Evolutionary conservation across 495 filamentous ascomycete species (phyloP), one percentile per base, ranked within the genome.

Genomic region (Aspergillus affinis): DNA sequence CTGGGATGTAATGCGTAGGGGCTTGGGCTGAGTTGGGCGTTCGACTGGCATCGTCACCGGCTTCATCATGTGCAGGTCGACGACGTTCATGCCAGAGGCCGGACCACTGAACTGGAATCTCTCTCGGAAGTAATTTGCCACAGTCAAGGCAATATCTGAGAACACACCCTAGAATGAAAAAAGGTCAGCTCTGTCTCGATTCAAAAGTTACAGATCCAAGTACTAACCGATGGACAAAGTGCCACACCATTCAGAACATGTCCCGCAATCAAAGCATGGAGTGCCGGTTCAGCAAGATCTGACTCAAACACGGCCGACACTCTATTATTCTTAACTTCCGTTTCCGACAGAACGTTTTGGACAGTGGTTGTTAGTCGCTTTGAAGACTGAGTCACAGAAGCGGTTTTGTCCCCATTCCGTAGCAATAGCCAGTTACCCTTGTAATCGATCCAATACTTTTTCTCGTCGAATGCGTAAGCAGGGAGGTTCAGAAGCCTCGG

Each of bases 131-230:
- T 88, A 90, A 20, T 90, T 81, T 60, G 80, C 84, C 29, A 89
- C 71, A 0, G 89, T 91, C 59, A 89, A 79, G n/a, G 87, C 88
- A 78, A 91, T 90, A 69, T 92, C 89, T 18, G 84, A 41, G 36
- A 41, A 41, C 3, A 41, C 36, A 5, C 36, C 88, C 58, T 90
- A 91, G 1, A 91, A 69, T 2, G 86, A 83, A 69, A 78, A 57
- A 19, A 27, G 0, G 8, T 36, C 7, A 46, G 58, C 54, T 55
- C 57, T 27, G 47, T 59, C 21, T 6, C 8, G 51, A 18, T 12
- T 19, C 13, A 51, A 17, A 27, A n/a, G 4, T 15, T 30, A 7
- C 26, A 9, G 51, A 60, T 50, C 23, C 2, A 21, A 32, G 30
- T 15, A 69, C 68, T 71, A 73, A 79, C 77, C 15, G 83, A 77